Conservation (phyloP, 192 early-diverging fungal genomes). For the Coemansia sp. region DNA sequence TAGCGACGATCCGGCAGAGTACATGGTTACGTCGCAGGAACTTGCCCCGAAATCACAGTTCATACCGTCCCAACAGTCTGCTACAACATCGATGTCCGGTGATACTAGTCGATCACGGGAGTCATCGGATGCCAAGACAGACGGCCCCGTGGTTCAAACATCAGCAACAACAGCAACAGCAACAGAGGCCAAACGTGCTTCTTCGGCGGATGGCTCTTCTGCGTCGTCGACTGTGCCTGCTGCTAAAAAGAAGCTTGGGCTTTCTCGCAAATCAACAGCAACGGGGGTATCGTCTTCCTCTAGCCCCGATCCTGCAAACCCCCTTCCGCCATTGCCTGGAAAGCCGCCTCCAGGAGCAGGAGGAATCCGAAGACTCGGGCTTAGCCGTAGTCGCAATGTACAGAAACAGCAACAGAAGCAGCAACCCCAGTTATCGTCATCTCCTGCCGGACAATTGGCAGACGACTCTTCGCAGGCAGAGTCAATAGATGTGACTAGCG, state of each 20-base stretch:
- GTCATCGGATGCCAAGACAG: background rate
- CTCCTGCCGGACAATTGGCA: background rate
- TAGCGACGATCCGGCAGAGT: constrained; percentile 19
- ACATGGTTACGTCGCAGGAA: constrained; percentile 18
- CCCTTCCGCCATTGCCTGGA: constrained; percentile 19
- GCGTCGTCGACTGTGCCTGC: background rate
- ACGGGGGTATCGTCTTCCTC: background rate
- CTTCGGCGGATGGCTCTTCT: background rate
- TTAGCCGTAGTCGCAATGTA: constrained; percentile 38
- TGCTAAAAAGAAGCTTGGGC: constrained; percentile 13
- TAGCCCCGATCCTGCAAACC: constrained; percentile 1
- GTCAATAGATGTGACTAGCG: constrained; percentile 35
- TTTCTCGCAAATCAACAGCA: constrained; percentile 26
- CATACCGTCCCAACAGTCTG: background rate
- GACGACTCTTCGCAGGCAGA: constrained; percentile 34
- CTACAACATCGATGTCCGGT: background rate
- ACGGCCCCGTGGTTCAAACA: background rate
- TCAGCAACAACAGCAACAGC: background rate
- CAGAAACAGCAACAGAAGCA: background rate
- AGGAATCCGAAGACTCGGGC: constrained; percentile 37
- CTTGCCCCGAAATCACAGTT: background rate
- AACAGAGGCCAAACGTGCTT: background rate
- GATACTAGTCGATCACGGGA: background rate
- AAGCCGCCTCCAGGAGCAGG: constrained; percentile 9
- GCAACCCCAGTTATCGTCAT: background rate